These are phyloP conservation scores for Aphanoascus verrucosus DNA, from an alignment of 2,329 filamentous ascomycete genomes.

Conservation along the genomic window DNA sequence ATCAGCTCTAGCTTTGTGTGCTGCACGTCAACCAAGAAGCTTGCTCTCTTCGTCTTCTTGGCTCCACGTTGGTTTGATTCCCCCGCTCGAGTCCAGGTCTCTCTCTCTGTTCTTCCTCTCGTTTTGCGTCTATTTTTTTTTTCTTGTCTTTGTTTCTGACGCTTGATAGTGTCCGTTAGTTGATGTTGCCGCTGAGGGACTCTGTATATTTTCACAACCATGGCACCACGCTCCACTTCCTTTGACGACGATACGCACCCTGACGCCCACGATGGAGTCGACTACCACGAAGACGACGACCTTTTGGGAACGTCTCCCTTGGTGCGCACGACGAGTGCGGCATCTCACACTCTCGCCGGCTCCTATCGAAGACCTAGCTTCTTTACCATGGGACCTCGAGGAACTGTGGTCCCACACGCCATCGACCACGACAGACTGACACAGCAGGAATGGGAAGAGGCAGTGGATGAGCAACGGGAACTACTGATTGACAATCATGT, in stretches of 20 bases:
- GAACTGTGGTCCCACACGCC: conserved; percentile 51
- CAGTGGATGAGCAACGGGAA: conserved; percentile 47
- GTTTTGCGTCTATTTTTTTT: not conserved
- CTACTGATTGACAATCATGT: conserved; percentile 51
- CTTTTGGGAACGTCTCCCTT: conserved; percentile 7
- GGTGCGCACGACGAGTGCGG: conserved; percentile 25
- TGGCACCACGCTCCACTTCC: not conserved
- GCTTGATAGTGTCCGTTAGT: not conserved
- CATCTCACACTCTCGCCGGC: conserved; percentile 44
- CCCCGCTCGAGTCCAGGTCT: not conserved
- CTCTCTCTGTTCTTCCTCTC: not conserved
- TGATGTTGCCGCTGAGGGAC: not conserved
- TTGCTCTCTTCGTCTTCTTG: not conserved
- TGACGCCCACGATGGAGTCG: not conserved
- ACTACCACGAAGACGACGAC: not conserved
- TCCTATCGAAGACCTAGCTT: conserved; percentile 68
- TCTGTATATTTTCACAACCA: not conserved
- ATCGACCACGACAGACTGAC: conserved; percentile 35
- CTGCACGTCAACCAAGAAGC: too few relatives aligned
- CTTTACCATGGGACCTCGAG: conserved; percentile 60
- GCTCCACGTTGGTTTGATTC: too few relatives aligned
- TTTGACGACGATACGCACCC: not conserved
- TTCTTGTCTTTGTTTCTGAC: not conserved
- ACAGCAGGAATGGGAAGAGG: conserved; percentile 44
- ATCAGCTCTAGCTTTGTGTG: too few relatives aligned